Evolutionary conservation across 768 basidiomycete genomes (phyloP).

Genomic region (Sporobolomyces pararoseus): DNA sequence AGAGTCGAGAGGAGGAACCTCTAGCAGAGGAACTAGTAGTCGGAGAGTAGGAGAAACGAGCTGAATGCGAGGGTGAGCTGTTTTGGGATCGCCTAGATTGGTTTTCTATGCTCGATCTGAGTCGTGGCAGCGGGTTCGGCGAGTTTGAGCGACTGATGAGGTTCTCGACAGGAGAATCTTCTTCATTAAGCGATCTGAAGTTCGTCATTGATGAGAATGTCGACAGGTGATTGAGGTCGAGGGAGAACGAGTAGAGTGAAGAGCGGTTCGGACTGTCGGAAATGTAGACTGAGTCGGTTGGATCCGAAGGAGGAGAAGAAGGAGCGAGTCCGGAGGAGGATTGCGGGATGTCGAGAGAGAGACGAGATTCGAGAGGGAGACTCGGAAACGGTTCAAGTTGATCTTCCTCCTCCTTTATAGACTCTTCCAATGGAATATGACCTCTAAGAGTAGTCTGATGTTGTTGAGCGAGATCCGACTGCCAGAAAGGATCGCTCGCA

Average conservation of each 20-base stretch:
- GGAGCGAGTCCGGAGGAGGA: too few species aligned
- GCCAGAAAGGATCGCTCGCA: constrained; percentile 9
- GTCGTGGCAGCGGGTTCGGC: neutral
- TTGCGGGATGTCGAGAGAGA: too few species aligned
- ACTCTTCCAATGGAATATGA: neutral
- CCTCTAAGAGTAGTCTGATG: neutral
- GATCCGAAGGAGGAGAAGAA: constrained; percentile 5
- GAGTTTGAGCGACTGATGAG: too few species aligned
- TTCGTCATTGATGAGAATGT: constrained; percentile 2
- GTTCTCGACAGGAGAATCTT: neutral
- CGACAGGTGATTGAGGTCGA: constrained; percentile 3
- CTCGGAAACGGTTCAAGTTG: neutral
- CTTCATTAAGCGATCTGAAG: neutral
- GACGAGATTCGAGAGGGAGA: neutral
- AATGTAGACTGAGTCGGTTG: constrained; percentile 16
- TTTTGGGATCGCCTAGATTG: too few species aligned
- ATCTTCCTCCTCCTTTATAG: neutral
- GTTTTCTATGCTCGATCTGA: neutral
- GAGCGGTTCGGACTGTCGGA: neutral
- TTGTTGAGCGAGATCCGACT: neutral
- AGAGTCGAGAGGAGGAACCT: neutral
- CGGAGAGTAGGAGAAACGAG: neutral
- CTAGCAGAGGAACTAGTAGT: neutral
- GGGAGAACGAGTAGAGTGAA: neutral
- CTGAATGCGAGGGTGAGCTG: neutral